Evolutionary conservation across 129 eudicot species (phyloP).

Genomic region (Apium graveolens): DNA sequence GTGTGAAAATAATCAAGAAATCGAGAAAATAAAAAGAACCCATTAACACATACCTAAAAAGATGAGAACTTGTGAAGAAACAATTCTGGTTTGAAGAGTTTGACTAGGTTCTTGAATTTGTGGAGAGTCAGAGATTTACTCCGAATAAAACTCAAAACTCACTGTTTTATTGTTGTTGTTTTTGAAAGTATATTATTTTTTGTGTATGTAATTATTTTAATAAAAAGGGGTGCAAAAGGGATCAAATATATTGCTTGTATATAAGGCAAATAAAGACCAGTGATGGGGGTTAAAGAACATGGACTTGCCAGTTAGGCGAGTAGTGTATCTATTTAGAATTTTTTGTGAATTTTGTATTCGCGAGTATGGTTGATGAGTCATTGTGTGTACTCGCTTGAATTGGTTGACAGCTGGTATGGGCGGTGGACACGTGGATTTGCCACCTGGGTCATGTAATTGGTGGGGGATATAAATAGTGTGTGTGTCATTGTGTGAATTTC

Average conservation of each 20-base stretch:
- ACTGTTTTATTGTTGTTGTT: conserved; percentile 4
- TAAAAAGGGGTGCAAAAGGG: background rate
- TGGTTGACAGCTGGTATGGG: background rate
- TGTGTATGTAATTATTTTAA: background rate
- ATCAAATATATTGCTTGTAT: conserved; percentile 6
- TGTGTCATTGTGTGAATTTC: background rate
- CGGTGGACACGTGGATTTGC: background rate
- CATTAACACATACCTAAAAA: conserved; percentile 1
- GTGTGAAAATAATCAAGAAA: background rate
- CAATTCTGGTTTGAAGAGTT: background rate
- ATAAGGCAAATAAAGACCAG: conserved; percentile 5
- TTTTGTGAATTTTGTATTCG: background rate
- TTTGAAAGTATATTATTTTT: background rate
- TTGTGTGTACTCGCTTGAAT: background rate
- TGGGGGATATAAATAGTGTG: background rate
- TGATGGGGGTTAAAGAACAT: background rate
- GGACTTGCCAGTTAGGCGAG: background rate
- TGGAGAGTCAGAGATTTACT: conserved; percentile 1
- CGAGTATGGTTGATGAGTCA: background rate
- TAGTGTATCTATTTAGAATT: background rate
- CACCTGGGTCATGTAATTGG: background rate
- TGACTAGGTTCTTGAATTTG: conserved; percentile 7
- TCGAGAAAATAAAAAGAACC: background rate
- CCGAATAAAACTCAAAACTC: conserved; percentile 4
- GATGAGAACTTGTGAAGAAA: background rate